Percentiles rank a stretch among this genome's conserved stretches.
Conservation (phyloP, 116 monocot species). For the Trichopus zeylanicus region DNA sequence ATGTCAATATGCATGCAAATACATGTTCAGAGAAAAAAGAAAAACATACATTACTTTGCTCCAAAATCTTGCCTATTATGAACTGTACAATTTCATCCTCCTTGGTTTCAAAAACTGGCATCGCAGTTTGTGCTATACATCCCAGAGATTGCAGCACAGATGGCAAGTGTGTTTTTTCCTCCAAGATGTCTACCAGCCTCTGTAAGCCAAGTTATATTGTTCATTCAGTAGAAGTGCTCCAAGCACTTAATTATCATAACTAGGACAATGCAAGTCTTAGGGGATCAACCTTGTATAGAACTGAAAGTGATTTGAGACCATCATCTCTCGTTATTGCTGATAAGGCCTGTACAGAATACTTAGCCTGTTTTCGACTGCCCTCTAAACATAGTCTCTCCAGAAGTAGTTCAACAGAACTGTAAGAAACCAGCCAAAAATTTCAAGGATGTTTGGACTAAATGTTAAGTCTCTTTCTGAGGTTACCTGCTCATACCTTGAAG, state of each 20-base stretch:
- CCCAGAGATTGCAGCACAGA: conserved; percentile 90
- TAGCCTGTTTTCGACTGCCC: conserved; percentile 90
- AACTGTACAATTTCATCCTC: conserved; percentile 81
- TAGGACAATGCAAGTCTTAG: background rate
- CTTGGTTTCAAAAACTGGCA: conserved; percentile 96
- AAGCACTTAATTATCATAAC: background rate
- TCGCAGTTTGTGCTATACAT: conserved; percentile 93
- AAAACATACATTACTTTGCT: conserved; percentile 58
- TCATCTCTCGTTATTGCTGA: conserved; percentile 93
- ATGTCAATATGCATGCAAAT: background rate
- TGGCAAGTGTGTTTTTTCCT: conserved; percentile 82
- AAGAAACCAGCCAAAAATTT: conserved; percentile 12
- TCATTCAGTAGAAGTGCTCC: background rate
- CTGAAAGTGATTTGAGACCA: conserved; percentile 95
- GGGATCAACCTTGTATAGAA: conserved; percentile 81
- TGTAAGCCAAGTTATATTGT: conserved; percentile 18
- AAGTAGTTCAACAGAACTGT: conserved; percentile 78
- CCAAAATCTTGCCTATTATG: conserved; percentile 65
- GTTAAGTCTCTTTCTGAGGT: conserved; percentile 1
- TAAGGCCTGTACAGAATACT: conserved; percentile 91
- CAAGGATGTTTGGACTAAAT: background rate
- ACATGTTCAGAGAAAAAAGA: background rate
- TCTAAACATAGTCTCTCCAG: conserved; percentile 86
- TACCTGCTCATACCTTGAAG: conserved; percentile 53
- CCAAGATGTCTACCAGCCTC: conserved; percentile 92